These are phyloP conservation scores for Cucurbita pepo DNA, from an alignment of 306 rosid species.

Conservation along the genomic window DNA sequence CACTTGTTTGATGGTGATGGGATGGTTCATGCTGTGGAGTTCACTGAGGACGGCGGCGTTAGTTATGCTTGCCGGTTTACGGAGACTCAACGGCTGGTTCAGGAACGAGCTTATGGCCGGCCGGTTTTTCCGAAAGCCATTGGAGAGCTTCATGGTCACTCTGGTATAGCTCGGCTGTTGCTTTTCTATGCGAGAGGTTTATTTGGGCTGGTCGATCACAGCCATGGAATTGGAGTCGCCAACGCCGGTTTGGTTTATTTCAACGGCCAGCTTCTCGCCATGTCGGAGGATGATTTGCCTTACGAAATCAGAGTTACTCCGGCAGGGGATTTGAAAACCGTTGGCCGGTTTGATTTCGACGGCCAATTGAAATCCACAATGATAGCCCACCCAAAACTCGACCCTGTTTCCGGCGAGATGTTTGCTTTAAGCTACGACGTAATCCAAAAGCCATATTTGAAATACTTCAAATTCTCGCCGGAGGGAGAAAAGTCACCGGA, in stretches of 20 bases:
- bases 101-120: conserved; percentile 49
- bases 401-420: conserved; percentile 52
- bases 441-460: conserved; percentile 60
- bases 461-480: conserved; percentile 46
- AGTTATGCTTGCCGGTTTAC: conserved; percentile 84
- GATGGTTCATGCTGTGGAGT: conserved; percentile 73
- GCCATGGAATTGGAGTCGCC: conserved; percentile 74
- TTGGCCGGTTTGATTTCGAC: conserved; percentile 50
- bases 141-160: conserved; percentile 95
- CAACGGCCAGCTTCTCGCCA: conserved; percentile 55
- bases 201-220: conserved; percentile 48
- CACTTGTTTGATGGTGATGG: conserved; percentile 98
- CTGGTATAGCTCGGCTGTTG: conserved; percentile 69
- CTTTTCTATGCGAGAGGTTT: conserved; percentile 60
- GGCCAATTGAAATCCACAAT: conserved; percentile 48
- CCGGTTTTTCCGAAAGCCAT: conserved; percentile 88
- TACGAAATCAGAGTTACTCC: conserved; percentile 47
- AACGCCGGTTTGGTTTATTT: conserved; percentile 90
- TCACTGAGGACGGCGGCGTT: conserved; percentile 27
- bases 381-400: conserved; percentile 90
- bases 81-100: conserved; percentile 52
- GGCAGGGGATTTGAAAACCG: conserved; percentile 60
- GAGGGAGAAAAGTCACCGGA: conserved; percentile 54
- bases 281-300: conserved; percentile 74
- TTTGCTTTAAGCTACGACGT: conserved; percentile 57